A percentile compares a stretch with the other conserved stretches of the same genome.
Evolutionary conservation across 345 rosid genomes (phyloP).

Genomic region (Heritiera fomes): DNA sequence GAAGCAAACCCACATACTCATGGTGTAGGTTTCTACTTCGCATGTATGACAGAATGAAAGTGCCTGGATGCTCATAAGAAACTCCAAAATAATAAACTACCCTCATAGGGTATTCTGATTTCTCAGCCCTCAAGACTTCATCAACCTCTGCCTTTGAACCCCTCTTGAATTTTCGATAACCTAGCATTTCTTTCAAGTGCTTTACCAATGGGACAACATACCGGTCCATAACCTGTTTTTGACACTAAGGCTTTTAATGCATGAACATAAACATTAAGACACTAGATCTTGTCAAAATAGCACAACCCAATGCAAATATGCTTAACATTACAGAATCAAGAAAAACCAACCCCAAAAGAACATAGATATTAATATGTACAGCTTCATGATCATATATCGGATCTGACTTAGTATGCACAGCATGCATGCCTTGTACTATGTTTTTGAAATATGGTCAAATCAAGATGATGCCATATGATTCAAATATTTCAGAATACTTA

Average conservation of each 20-base stretch:
- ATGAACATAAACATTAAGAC: not conserved
- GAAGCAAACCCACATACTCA: slow-evolving; percentile 89
- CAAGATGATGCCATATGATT: not conserved
- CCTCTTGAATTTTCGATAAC: slow-evolving; percentile 72
- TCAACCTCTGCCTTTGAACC: slow-evolving; percentile 84
- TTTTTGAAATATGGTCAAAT: not conserved
- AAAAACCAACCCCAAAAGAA: not conserved
- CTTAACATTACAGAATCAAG: not conserved
- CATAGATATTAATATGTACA: not conserved
- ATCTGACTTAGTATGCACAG: not conserved
- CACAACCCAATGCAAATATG: not conserved
- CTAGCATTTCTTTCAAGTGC: slow-evolving; percentile 80
- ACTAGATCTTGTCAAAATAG: not conserved
- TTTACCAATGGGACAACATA: slow-evolving; percentile 85
- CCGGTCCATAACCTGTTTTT: slow-evolving; percentile 78
- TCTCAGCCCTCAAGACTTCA: slow-evolving; percentile 69
- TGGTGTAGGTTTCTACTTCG: slow-evolving; percentile 92
- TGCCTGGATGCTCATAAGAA: slow-evolving; percentile 93
- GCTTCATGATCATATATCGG: not conserved
- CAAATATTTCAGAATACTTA: not conserved
- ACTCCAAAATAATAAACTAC: slow-evolving; percentile 86
- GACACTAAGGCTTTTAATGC: slow-evolving; percentile 13
- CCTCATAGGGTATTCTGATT: slow-evolving; percentile 65
- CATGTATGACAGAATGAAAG: slow-evolving; percentile 83
- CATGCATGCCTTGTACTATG: not conserved